phyloP scores from a whole-genome alignment of 2,329 filamentous ascomycete species.

The Fusarium stilboides region DNA sequence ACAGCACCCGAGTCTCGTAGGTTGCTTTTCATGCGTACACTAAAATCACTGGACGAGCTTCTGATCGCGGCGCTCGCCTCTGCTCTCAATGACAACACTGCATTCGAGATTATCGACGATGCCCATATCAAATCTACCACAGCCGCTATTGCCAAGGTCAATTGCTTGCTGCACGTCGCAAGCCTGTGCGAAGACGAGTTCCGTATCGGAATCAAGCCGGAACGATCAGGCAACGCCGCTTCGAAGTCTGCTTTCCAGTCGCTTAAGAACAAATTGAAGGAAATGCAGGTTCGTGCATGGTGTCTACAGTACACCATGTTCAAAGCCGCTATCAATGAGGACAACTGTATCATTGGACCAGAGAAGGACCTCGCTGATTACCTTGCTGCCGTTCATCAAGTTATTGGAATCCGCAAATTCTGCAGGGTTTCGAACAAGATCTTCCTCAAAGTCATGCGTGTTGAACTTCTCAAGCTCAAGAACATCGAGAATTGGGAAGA shows the following conservation, averaged over 20 bases:
- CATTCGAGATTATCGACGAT: constrained; percentile 89
- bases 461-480: constrained; percentile 83
- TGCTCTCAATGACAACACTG: constrained; percentile 75
- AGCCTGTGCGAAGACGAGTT: constrained; percentile 88
- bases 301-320: constrained; percentile 87
- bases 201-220: constrained; percentile 79
- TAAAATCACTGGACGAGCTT: constrained; percentile 85
- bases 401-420: constrained; percentile 85
- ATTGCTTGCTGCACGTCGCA: constrained; percentile 82
- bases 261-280: constrained; percentile 78
- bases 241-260: constrained; percentile 69
- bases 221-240: constrained; percentile 71
- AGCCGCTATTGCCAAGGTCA: constrained; percentile 78
- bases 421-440: constrained; percentile 90
- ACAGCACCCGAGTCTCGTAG: constrained; percentile 76
- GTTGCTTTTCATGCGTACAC: constrained; percentile 78
- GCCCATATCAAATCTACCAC: constrained; percentile 82
- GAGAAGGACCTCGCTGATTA: constrained; percentile 84
- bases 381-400: constrained; percentile 85
- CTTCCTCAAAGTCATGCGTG: constrained; percentile 90
- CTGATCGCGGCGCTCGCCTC: constrained; percentile 79
- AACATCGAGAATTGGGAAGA: constrained; percentile 87
- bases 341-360: constrained; percentile 73
- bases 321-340: constrained; percentile 81
- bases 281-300: constrained; percentile 92